phyloP scores from a whole-genome alignment of 495 filamentous ascomycete genomes.

The Xylaria intraflava region DNA sequence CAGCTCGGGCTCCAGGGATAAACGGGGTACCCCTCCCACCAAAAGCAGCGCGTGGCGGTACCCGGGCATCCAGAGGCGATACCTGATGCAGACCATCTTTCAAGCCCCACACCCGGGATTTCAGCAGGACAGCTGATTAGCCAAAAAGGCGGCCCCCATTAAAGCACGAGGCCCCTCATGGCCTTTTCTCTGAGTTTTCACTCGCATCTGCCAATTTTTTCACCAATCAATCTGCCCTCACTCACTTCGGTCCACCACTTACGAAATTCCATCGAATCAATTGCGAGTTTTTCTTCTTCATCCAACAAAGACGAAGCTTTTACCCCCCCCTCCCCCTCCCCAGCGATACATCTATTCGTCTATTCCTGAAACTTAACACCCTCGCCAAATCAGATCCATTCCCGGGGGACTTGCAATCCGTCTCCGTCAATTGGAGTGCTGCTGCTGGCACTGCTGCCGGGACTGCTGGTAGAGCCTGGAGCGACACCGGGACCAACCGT shows the following conservation, averaged over 20 bases:
- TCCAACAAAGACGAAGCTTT: slow-evolving; percentile 7
- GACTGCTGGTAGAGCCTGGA: slow-evolving; percentile 1
- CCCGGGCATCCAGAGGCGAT: slow-evolving; percentile 1
- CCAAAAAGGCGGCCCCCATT: slow-evolving; percentile 27
- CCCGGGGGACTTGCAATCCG: neutral
- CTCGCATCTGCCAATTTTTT: slow-evolving; percentile 26
- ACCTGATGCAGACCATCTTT: neutral
- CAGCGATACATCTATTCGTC: slow-evolving; percentile 27
- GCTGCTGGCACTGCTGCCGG: neutral
- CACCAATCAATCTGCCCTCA: slow-evolving; percentile 31
- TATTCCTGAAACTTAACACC: slow-evolving; percentile 26
- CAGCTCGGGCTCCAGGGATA: slow-evolving; percentile 3
- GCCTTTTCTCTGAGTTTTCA: slow-evolving; percentile 24
- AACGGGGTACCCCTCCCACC: neutral
- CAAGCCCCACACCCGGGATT: slow-evolving; percentile 22
- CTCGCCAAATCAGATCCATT: slow-evolving; percentile 29
- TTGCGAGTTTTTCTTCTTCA: slow-evolving; percentile 17
- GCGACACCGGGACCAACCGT: neutral
- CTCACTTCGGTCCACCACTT: slow-evolving; percentile 25
- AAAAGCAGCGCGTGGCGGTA: neutral
- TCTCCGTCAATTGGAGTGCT: slow-evolving; percentile 7
- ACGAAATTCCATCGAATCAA: slow-evolving; percentile 28
- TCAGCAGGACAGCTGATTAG: slow-evolving; percentile 30
- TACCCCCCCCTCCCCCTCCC: slow-evolving; percentile 17
- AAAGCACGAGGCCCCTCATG: slow-evolving; percentile 25